Percentiles rank a stretch among this genome's conserved stretches.
These are phyloP conservation scores for Chrysopogon serrulatus DNA, from an alignment of 176 grass and related monocot species.

Conservation along the genomic window DNA sequence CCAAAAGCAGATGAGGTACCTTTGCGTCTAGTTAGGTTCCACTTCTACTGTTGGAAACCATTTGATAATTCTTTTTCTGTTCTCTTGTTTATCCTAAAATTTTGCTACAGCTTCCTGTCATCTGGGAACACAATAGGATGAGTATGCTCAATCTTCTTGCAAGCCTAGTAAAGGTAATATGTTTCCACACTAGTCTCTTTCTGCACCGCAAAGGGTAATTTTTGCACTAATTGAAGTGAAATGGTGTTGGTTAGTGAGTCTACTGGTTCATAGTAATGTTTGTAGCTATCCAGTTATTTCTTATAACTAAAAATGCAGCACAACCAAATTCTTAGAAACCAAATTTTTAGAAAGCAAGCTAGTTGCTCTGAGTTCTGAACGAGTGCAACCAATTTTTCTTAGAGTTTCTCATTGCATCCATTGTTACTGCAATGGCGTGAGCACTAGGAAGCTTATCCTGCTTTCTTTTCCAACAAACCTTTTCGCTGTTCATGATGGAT, in stretches of 20 bases:
- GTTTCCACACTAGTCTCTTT: constrained; percentile 11
- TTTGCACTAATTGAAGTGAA: background rate
- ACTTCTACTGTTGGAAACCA: background rate
- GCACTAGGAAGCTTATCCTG: background rate
- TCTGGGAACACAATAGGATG: constrained; percentile 92
- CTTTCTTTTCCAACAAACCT: background rate
- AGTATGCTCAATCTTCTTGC: constrained; percentile 95
- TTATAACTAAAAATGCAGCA: background rate
- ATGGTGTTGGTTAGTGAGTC: background rate
- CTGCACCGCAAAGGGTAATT: background rate
- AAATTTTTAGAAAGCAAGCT: background rate
- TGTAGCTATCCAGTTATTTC: background rate
- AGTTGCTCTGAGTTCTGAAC: background rate
- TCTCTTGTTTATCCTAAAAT: constrained; percentile 12
- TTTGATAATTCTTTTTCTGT: constrained; percentile 15
- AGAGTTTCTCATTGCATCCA: background rate
- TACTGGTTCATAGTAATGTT: background rate
- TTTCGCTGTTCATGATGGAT: background rate
- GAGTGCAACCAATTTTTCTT: background rate
- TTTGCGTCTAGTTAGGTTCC: constrained; percentile 21
- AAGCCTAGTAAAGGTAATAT: constrained; percentile 80
- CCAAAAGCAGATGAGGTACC: constrained; percentile 81
- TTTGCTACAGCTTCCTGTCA: constrained; percentile 56
- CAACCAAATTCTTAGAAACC: background rate
- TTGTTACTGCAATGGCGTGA: background rate